Conservation (phyloP, 768 basidiomycete species). For the Naganishia kalamii region DNA sequence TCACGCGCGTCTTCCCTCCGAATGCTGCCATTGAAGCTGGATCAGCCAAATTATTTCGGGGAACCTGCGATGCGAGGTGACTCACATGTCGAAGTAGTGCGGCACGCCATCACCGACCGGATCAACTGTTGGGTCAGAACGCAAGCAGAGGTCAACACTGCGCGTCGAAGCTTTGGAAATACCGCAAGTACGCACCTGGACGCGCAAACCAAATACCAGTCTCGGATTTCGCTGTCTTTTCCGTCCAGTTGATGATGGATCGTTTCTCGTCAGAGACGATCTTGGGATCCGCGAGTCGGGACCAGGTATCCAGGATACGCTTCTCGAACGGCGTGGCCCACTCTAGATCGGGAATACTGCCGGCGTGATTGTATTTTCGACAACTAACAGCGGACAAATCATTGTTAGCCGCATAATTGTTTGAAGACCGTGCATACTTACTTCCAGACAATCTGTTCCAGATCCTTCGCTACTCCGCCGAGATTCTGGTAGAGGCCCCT, state of each 20-base stretch:
- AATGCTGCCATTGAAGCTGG: slow-evolving; percentile 49
- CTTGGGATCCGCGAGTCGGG: slow-evolving; percentile 64
- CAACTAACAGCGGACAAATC: slow-evolving; percentile 50
- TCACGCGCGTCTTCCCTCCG: slow-evolving; percentile 80
- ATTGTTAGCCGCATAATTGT: too few relatives aligned
- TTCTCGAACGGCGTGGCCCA: slow-evolving; percentile 70
- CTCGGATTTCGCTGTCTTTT: slow-evolving; percentile 61
- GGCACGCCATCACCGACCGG: slow-evolving; percentile 75
- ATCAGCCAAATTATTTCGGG: neutral
- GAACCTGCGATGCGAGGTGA: neutral
- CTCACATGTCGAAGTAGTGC: slow-evolving; percentile 68
- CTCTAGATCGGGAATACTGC: slow-evolving; percentile 60
- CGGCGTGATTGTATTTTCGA: slow-evolving; percentile 81
- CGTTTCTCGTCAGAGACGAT: slow-evolving; percentile 74
- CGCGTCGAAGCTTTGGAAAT: neutral
- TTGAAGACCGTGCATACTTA: slow-evolving; percentile 24
- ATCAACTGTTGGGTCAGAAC: slow-evolving; percentile 78
- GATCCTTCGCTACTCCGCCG: slow-evolving; percentile 73
- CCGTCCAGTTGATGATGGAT: slow-evolving; percentile 64
- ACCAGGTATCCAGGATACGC: slow-evolving; percentile 78
- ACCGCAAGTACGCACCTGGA: slow-evolving; percentile 24
- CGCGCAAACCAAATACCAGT: slow-evolving; percentile 50
- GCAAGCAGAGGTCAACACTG: neutral
- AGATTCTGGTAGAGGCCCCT: slow-evolving; percentile 66
- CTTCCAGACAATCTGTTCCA: slow-evolving; percentile 77